Conservation (phyloP, 2,329 filamentous ascomycete species). For the Fusarium kyushuense region DNA sequence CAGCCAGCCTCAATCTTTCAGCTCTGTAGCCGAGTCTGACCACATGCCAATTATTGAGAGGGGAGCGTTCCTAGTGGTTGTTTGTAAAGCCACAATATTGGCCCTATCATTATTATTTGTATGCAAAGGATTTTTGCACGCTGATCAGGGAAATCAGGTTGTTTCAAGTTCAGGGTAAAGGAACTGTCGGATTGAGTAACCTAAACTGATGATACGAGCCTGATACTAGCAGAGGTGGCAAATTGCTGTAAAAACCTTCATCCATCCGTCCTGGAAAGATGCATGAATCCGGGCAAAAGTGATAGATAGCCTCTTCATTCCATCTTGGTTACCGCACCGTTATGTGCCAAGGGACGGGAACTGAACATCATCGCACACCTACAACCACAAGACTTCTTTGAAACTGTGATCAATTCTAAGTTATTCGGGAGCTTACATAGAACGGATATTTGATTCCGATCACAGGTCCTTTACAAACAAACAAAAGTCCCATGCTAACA, state of each 20-base stretch:
- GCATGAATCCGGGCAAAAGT: not conserved
- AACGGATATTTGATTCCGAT: too few species aligned
- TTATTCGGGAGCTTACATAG: not conserved
- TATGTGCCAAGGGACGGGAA: not conserved
- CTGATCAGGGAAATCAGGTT: not conserved
- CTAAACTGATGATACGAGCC: not conserved
- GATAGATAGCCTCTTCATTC: not conserved
- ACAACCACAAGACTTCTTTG: not conserved
- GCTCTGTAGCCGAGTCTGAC: slow-evolving; percentile 4
- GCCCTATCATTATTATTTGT: not conserved
- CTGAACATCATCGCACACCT: not conserved
- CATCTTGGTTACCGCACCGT: not conserved
- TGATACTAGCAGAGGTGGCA: too few species aligned
- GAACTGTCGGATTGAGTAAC: not conserved
- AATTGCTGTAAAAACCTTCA: not conserved
- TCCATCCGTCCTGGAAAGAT: not conserved
- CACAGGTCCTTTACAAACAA: not conserved
- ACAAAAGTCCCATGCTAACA: not conserved
- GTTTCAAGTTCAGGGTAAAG: not conserved
- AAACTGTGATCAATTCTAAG: not conserved
- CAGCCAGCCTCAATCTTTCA: slow-evolving; percentile 26
- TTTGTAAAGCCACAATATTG: slow-evolving; percentile 22
- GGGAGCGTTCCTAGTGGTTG: not conserved
- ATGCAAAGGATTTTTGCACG: not conserved
- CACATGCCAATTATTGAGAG: slow-evolving; percentile 13